These are phyloP conservation scores for Suillus tomentosus DNA, from an alignment of 768 basidiomycete genomes.

Conservation along the genomic window DNA sequence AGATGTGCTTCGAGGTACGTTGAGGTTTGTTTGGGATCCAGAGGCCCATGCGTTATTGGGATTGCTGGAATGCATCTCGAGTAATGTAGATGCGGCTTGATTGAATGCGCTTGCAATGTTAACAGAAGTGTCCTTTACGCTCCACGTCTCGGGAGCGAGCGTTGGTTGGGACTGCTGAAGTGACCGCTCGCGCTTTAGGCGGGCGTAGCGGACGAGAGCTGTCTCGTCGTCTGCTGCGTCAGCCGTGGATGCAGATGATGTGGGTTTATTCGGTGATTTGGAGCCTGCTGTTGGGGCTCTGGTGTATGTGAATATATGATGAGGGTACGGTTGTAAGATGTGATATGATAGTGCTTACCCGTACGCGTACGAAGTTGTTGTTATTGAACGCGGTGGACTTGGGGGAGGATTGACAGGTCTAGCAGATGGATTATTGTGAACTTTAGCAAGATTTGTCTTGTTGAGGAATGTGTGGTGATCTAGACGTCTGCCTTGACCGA, in stretches of 20 bases:
- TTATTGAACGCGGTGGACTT: constrained; percentile 43
- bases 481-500: constrained; percentile 85
- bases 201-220: constrained; percentile 49
- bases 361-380: constrained; percentile 65
- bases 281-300: constrained; percentile 59
- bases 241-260: constrained; percentile 40
- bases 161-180: constrained; percentile 22
- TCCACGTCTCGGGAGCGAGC: constrained; percentile 67
- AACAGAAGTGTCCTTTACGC: constrained; percentile 81
- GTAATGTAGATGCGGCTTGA: constrained; percentile 56
- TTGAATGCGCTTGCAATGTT: constrained; percentile 82
- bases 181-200: constrained; percentile 46
- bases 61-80: constrained; percentile 47
- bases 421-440: constrained; percentile 29
- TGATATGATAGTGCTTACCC: constrained; percentile 46
- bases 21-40: constrained; percentile 45
- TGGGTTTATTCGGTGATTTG: constrained; percentile 60
- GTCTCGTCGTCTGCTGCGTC: constrained; percentile 48
- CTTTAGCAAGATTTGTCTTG: constrained; percentile 43
- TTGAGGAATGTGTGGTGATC: constrained; percentile 80
- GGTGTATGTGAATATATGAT: constrained; percentile 22
- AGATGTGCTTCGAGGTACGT: constrained; percentile 71
- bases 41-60: constrained; percentile 73
- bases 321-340: constrained; percentile 21
- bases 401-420: constrained; percentile 33